A percentile compares a stretch with the other conserved stretches of the same genome.
phyloP scores from a whole-genome alignment of 2,329 filamentous ascomycete species.

The Microsporum audouinii region DNA sequence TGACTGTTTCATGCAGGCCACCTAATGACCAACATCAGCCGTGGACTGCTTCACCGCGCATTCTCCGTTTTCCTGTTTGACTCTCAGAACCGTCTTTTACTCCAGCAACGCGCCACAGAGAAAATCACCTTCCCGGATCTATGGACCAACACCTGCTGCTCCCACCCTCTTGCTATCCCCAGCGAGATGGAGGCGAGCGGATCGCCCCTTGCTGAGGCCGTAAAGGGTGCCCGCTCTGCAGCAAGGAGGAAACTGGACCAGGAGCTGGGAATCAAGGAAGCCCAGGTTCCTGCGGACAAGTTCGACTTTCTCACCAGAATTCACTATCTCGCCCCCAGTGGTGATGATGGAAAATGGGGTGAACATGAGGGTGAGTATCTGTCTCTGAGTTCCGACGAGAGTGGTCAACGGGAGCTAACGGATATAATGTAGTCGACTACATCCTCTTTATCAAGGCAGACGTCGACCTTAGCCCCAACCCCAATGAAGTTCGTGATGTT shows the following conservation, averaged over 20 bases:
- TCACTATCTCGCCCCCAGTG: slow-evolving; percentile 93
- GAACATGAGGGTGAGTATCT: slow-evolving; percentile 80
- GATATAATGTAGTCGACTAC: slow-evolving; percentile 65
- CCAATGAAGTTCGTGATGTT: slow-evolving; percentile 79
- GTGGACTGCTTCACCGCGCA: slow-evolving; percentile 87
- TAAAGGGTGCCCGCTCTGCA: slow-evolving; percentile 79
- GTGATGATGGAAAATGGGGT: slow-evolving; percentile 95
- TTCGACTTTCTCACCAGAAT: slow-evolving; percentile 94
- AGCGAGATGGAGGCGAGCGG: slow-evolving; percentile 61
- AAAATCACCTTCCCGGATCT: slow-evolving; percentile 99
- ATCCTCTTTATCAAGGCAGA: slow-evolving; percentile 96
- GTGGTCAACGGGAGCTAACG: slow-evolving; percentile 1
- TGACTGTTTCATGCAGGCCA: slow-evolving; percentile 53
- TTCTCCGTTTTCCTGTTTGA: slow-evolving; percentile 99
- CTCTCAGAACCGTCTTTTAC: slow-evolving; percentile 76
- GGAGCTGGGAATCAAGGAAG: slow-evolving; percentile 80
- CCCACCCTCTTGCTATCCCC: slow-evolving; percentile 83
- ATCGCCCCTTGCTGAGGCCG: slow-evolving; percentile 62
- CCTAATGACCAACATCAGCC: slow-evolving; percentile 96
- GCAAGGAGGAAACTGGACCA: slow-evolving; percentile 89
- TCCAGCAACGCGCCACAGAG: slow-evolving; percentile 88
- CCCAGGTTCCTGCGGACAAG: slow-evolving; percentile 79
- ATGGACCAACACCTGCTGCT: slow-evolving; percentile 99
- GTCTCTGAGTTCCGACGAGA: neutral
- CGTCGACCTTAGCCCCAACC: slow-evolving; percentile 71